Evolutionary conservation across 1,284 basidiomycete species (phyloP).

Genomic region (Phellopilus nigrolimitatus): DNA sequence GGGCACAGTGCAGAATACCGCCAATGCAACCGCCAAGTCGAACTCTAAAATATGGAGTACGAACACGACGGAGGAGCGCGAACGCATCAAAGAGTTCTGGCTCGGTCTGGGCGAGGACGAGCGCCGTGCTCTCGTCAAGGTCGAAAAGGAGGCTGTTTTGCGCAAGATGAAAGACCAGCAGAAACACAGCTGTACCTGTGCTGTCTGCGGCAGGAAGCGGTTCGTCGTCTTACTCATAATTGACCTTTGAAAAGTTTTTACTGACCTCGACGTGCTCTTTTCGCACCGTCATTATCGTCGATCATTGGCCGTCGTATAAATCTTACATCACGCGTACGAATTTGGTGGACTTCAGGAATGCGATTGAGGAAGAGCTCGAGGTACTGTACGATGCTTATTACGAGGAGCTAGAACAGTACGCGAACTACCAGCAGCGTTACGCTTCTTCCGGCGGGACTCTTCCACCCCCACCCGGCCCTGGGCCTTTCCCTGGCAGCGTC

Average conservation of each 20-base stretch:
- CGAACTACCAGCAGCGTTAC: conserved; percentile 93
- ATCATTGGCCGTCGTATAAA: conserved; percentile 11
- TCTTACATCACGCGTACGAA: conserved; percentile 5
- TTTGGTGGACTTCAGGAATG: conserved; percentile 54
- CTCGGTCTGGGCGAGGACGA: conserved; percentile 85
- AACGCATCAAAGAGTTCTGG: conserved; percentile 98
- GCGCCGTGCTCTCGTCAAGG: conserved; percentile 84
- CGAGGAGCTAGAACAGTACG: conserved; percentile 98
- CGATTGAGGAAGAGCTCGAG: conserved; percentile 98
- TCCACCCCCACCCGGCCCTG: conserved; percentile 90
- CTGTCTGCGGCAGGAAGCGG: conserved; percentile 96
- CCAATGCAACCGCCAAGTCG: conserved; percentile 38
- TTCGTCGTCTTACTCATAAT: conserved; percentile 43
- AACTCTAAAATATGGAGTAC: conserved; percentile 85
- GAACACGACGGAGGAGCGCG: conserved; percentile 86
- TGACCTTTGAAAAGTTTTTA: conserved; percentile 27
- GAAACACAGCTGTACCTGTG: conserved; percentile 92
- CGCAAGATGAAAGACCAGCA: conserved; percentile 99
- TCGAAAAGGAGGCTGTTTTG: conserved; percentile 96
- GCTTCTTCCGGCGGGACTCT: conserved; percentile 81
- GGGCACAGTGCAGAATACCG: conserved; percentile 27
- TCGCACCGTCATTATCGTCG: conserved; percentile 9
- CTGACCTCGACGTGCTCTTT: conserved; percentile 30
- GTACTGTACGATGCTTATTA: conserved; percentile 99
- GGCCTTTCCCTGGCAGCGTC: conserved; percentile 96